phyloP scores from a whole-genome alignment of 192 early-diverging fungal species.

The Gaertneriomyces sp. region DNA sequence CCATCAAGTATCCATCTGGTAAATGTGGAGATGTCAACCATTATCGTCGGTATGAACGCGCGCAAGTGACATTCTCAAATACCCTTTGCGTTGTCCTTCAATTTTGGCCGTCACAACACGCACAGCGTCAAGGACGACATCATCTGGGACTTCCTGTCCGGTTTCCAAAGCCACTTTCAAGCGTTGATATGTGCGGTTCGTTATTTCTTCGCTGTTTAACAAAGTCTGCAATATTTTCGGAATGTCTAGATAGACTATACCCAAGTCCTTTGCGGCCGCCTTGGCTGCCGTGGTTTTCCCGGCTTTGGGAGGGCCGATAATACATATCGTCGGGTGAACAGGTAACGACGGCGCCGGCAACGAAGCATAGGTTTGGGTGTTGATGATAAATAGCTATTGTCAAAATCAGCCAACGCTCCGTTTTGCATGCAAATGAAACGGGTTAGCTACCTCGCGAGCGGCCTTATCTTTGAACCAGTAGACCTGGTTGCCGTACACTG shows the following conservation, averaged over 20 bases:
- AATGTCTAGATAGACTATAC: slow-evolving; percentile 40
- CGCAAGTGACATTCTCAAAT: background rate
- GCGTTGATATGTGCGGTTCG: slow-evolving; percentile 1
- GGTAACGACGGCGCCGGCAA: slow-evolving; percentile 36
- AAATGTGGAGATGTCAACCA: background rate
- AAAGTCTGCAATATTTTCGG: slow-evolving; percentile 37
- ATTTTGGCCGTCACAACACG: slow-evolving; percentile 39
- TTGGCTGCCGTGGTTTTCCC: slow-evolving; percentile 43
- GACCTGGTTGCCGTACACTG: slow-evolving; percentile 37
- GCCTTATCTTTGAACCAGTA: slow-evolving; percentile 39
- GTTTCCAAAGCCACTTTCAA: slow-evolving; percentile 29
- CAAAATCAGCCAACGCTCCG: background rate
- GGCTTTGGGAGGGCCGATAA: slow-evolving; percentile 44
- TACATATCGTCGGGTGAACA: slow-evolving; percentile 37
- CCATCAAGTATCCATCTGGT: slow-evolving; percentile 55
- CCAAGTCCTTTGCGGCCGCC: slow-evolving; percentile 33
- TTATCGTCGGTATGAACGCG: slow-evolving; percentile 12
- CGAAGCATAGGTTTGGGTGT: slow-evolving; percentile 26
- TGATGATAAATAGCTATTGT: slow-evolving; percentile 37
- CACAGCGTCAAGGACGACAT: slow-evolving; percentile 37
- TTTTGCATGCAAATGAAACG: background rate
- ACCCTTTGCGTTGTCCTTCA: slow-evolving; percentile 39
- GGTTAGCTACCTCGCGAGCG: slow-evolving; percentile 18
- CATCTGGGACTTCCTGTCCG: slow-evolving; percentile 36
- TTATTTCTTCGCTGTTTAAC: slow-evolving; percentile 33